Base-by-base conservation (phyloP, 2,329 filamentous ascomycete species). In the Cladophialophora immunda region DNA sequence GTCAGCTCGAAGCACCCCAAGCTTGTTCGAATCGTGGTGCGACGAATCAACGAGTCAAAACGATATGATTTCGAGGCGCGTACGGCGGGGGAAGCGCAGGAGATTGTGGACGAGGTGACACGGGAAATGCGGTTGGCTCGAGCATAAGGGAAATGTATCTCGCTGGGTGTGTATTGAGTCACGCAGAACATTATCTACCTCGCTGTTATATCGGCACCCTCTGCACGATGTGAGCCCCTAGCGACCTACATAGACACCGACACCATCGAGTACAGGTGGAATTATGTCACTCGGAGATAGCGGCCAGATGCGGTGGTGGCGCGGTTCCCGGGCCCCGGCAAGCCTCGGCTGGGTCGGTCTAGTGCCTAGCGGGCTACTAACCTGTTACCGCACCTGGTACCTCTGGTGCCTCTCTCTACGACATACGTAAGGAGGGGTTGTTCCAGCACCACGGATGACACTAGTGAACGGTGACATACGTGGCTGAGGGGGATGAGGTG, bases 11-110 rank as follows among this genome's bases (percentile, higher is more conserved):
- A 87, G 68, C 88, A 90, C 75, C 86, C 87, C 8, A 87, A 87
- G 77, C 87, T 86, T 73, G 87, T 90, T 72, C 79, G 87, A 27
- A 83, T 90, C 9, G 79, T 89, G 50, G 86, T 90, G 19, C 85
- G 87, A 64, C 81, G 86, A 69, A 84, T 87, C 70, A 83, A 85
- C 55, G 88, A 90, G 76, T 86, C 86, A 71, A 90, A 90, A 77
- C 76, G 88, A 69, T 90, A 90, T 76, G 88, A 90, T 72, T 90
- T 90, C 75, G 88, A 90, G 75, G 86, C 87, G 52, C 80, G 81
- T 59, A 87, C 81, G 69, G 79, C 81, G 8, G 79, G 81, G 27
- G 88, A 90, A 75, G 87, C 87, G 17, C 79, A 82, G 62, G 86
- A 87, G 73, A 89, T 90, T 75, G 87, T 89, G 56, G 82, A 82